Conservation (phyloP, 176 grass and related monocot species). For the Oropetium thomaeum region DNA sequence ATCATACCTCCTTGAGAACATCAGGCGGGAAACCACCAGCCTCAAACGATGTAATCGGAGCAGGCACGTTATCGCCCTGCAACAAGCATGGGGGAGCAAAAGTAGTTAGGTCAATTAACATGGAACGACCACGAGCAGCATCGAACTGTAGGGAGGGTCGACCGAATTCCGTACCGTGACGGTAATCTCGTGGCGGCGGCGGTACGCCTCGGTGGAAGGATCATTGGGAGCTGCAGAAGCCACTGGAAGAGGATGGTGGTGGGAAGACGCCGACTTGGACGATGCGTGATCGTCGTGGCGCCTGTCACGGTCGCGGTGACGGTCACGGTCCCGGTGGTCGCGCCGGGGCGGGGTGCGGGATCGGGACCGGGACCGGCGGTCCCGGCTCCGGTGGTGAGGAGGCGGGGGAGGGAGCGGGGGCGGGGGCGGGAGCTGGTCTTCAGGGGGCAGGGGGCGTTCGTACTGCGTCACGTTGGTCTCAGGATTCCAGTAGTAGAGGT, state of each 20-base stretch:
- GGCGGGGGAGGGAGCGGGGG: constrained; percentile 54
- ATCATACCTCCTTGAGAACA: constrained; percentile 87
- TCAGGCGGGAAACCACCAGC: constrained; percentile 67
- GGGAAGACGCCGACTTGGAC: constrained; percentile 27
- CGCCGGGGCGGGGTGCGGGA: constrained; percentile 42
- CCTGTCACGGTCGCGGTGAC: constrained; percentile 47
- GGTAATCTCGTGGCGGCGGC: constrained; percentile 80
- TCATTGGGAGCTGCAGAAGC: constrained; percentile 27
- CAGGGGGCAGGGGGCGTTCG: constrained; percentile 60
- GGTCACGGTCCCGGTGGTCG: constrained; percentile 49
- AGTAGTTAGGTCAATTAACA: constrained; percentile 11
- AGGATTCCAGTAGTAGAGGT: constrained; percentile 98
- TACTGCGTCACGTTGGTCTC: constrained; percentile 96
- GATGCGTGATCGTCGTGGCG: constrained; percentile 50
- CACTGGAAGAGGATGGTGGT: constrained; percentile 27
- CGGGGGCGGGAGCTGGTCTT: constrained; percentile 57
- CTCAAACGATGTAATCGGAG: constrained; percentile 81
- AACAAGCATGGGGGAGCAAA: constrained; percentile 15
- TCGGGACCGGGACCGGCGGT: constrained; percentile 35
- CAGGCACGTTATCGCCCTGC: constrained; percentile 81
- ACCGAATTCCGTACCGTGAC: constrained; percentile 54
- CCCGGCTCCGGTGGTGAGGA: constrained; percentile 27
- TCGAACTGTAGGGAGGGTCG: not conserved
- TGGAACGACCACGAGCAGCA: not conserved
- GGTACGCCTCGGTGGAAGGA: constrained; percentile 62